phyloP scores from a whole-genome alignment of 1,284 basidiomycete species.

The Leccinum huronense region DNA sequence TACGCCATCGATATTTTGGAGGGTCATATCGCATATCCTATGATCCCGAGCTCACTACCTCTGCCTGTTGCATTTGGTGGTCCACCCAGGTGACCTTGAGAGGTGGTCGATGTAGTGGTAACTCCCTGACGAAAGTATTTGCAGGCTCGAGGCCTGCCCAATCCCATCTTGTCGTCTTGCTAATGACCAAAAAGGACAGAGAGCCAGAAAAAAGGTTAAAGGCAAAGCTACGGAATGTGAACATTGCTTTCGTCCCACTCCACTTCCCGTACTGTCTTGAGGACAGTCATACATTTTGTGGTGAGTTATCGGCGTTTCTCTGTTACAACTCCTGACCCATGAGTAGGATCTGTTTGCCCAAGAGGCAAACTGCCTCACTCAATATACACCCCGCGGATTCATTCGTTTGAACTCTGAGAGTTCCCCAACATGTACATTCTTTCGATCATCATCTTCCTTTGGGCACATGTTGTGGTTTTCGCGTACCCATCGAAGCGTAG shows the following conservation, averaged over 20 bases:
- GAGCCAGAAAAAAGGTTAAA: constrained; percentile 1
- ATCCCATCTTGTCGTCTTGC: too few species aligned
- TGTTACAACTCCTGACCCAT: neutral
- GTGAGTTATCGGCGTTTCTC: neutral
- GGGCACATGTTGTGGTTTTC: neutral
- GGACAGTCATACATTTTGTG: constrained; percentile 1
- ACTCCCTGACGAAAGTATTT: neutral
- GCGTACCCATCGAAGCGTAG: constrained; percentile 7
- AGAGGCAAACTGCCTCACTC: neutral
- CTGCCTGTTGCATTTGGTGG: neutral
- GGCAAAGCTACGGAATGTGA: constrained; percentile 2
- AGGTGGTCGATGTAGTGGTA: neutral
- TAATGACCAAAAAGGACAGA: neutral
- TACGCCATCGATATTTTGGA: too few species aligned
- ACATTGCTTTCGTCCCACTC: neutral
- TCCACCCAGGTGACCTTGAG: neutral
- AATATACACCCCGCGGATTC: neutral
- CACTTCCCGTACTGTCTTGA: constrained; percentile 4
- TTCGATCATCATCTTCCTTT: constrained; percentile 1
- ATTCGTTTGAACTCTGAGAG: constrained; percentile 9
- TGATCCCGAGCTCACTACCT: neutral
- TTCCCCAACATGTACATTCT: constrained; percentile 5
- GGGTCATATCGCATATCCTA: too few species aligned
- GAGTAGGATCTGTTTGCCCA: neutral
- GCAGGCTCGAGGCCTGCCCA: neutral